Base-by-base conservation (phyloP, 2,329 filamentous ascomycete species). In the Fusarium tupiense region DNA sequence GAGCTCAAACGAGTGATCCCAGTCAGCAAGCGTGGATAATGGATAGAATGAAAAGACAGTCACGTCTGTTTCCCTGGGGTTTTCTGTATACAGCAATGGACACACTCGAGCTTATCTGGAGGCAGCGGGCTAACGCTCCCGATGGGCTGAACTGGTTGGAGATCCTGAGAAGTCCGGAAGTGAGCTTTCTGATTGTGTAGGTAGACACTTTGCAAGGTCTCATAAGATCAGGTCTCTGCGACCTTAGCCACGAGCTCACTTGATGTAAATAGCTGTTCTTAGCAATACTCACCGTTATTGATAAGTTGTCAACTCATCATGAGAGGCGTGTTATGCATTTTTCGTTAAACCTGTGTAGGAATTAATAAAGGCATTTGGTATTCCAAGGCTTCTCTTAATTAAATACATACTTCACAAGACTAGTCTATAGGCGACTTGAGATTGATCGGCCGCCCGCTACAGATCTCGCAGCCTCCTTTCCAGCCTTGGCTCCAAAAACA, bases 61-160 rank as follows among this genome's bases (percentile, higher is more conserved):
- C 62, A 8, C 33, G 47, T 6, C 44, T 50, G 2, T 65, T 67
- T 26, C 65, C 62, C 0, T 68, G 65, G 62, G 65, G 65, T 1
- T 67, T 68, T 19, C 19, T 68, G 14, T 68, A 68, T n/a, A 68
- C 65, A 16, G 64, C 65, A 5, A 68, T 68, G 26, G 62, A 61
- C 4, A 68, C 65, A 3, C 46, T 68, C 4, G 53, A 52, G 17
- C 44, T 68, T 7, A 68, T 68, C n/a, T 68, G 65, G 65, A n/a
- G 20, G 1, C 22, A 38, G 13, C 26, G 26, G 16, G 26, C 29
- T 9, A 26, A 49, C 20, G 24, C 19, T 20, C 33, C 44, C 9
- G 11, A 35, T 10, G 29, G 58, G 20, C 40, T 58, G 12, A 61
- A 38, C 16, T 68, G 65, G 65, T 16, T 68, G 13, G 38, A 68